Base-by-base conservation (phyloP, 495 filamentous ascomycete genomes). In the Tuber magnatum region DNA sequence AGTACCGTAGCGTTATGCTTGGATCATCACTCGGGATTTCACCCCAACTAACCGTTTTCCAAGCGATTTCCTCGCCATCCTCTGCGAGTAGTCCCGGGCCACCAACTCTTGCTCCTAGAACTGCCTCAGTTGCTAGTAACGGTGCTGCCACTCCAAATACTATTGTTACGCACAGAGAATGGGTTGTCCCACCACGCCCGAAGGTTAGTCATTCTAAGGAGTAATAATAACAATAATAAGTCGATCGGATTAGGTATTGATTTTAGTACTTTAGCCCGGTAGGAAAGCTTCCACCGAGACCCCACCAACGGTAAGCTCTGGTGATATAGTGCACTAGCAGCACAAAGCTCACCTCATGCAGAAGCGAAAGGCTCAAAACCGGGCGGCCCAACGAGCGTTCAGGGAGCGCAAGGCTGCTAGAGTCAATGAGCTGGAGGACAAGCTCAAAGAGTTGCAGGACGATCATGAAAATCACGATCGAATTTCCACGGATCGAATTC, bases 201-300 rank as follows among this genome's bases (percentile, higher is more conserved):
- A 95, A 95, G 78, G 81, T 82, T 71, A 48, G 24, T 51, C 38
- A 41, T 46, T 72, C 68, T 61, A 43, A 14, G 28, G 14, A 41
- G 32, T 46, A 18, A 40, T 73, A 5, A 28, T 5, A 51, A 28
- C 35, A 18, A 40, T 73, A 5, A 28, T 5, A 51, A 28, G 22
- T 22, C 32, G 0, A n/a, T 65, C n/a, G 44, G 51, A 71, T 56
- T 73, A 71, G 56, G 32, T 65, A 56, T 65, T 73, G 48, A 73
- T 72, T 40, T 35, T n/a, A 40, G n/a, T 35, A 41, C 65, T 24
- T 56, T 61, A 82, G 86, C 94, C 94, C n/a, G 94, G 94, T 48
- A 89, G 94, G 71, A 97, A 97, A 83, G 94, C 94, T 16, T 93
- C 94, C 35, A 94, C 91, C 22, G 93, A 97, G 81, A 93, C 92